phyloP scores from a whole-genome alignment of 768 basidiomycete species.

The Termitomyces sp. region DNA sequence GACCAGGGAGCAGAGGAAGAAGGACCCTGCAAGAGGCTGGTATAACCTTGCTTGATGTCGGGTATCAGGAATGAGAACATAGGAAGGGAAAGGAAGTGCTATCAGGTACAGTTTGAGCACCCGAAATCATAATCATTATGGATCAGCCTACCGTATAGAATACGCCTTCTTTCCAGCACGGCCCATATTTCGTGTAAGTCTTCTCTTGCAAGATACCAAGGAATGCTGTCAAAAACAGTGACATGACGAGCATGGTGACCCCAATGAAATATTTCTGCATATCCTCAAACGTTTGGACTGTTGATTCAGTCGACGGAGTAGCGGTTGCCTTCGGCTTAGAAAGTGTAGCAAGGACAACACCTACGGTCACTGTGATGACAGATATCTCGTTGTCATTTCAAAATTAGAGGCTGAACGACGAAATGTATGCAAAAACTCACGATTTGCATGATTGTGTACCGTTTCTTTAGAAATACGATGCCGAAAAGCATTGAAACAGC shows the following conservation, averaged over 20 bases:
- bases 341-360: slow-evolving; percentile 69
- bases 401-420: neutral
- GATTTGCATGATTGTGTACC: slow-evolving; percentile 56
- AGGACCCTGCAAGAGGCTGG: slow-evolving; percentile 35
- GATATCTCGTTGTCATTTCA: slow-evolving; percentile 38
- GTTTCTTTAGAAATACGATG: slow-evolving; percentile 48
- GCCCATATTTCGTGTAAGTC: slow-evolving; percentile 70
- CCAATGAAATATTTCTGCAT: slow-evolving; percentile 52
- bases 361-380: slow-evolving; percentile 60
- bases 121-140: neutral
- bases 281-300: slow-evolving; percentile 24
- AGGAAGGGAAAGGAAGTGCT: slow-evolving; percentile 82
- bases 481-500: slow-evolving; percentile 77
- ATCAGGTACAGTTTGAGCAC: neutral
- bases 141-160: slow-evolving; percentile 66
- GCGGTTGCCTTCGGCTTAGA: slow-evolving; percentile 38
- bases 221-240: slow-evolving; percentile 61
- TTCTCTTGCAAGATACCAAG: slow-evolving; percentile 74
- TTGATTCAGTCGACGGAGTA: slow-evolving; percentile 12
- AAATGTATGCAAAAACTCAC: slow-evolving; percentile 30
- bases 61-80: slow-evolving; percentile 59
- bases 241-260: slow-evolving; percentile 61
- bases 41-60: slow-evolving; percentile 51
- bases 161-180: slow-evolving; percentile 77
- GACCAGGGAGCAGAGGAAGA: slow-evolving; percentile 33